These are phyloP conservation scores for Haematococcus lacustris DNA, from an alignment of 139 green algal species.

Conservation along the genomic window DNA sequence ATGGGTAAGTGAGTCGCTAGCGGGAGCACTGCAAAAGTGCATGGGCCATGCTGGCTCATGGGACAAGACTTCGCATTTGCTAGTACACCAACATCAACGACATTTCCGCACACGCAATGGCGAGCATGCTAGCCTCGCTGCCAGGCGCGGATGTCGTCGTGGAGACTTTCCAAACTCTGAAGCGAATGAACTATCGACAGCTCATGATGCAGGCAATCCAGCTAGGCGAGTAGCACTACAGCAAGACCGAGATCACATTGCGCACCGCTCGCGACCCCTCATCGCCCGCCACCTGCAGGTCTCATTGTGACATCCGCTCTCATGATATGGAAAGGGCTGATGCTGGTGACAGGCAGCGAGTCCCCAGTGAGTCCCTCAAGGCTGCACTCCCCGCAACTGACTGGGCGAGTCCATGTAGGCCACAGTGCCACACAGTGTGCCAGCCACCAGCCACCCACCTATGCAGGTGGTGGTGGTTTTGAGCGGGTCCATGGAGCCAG, in stretches of 20 bases:
- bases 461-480: constrained; percentile 93
- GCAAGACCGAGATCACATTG: background rate
- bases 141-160: constrained; percentile 8
- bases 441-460: too few relatives aligned
- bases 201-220: constrained; percentile 22
- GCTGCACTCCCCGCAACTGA: too few relatives aligned
- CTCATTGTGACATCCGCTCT: constrained; percentile 93
- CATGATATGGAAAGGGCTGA: constrained; percentile 96
- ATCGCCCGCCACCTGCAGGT: constrained; percentile 37
- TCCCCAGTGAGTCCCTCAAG: constrained; percentile 64
- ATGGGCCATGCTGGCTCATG: too few relatives aligned
- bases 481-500: constrained; percentile 96
- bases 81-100: too few relatives aligned
- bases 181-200: constrained; percentile 26
- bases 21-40: too few relatives aligned
- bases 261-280: background rate
- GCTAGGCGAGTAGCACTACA: constrained; percentile 16
- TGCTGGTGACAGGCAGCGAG: constrained; percentile 89
- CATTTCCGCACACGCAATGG: too few relatives aligned
- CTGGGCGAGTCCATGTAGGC: too few relatives aligned
- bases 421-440: too few relatives aligned
- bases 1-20: too few relatives aligned
- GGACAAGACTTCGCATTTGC: too few relatives aligned
- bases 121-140: too few relatives aligned
- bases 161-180: constrained; percentile 10